Percentiles rank a stretch among this genome's conserved stretches.
Evolutionary conservation across 2,329 filamentous ascomycete genomes (phyloP).

Genomic region (Aspergillus sp.): DNA sequence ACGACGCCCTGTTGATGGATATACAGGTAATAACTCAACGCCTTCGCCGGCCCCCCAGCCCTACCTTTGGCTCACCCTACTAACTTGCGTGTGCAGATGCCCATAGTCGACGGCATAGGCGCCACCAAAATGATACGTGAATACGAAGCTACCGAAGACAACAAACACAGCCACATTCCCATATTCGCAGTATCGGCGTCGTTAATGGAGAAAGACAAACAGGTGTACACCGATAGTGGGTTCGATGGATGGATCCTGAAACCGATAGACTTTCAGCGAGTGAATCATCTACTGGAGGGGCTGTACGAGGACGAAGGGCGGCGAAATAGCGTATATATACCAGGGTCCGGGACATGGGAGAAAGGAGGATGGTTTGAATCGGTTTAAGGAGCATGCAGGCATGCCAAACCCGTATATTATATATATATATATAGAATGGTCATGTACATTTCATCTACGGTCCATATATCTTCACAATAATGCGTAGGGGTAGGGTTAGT

Average conservation of each 20-base stretch:
- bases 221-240: constrained; percentile 63
- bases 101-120: constrained; percentile 74
- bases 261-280: constrained; percentile 70
- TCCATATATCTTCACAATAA: no score
- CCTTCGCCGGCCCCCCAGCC: no score
- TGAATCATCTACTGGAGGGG: constrained; percentile 60
- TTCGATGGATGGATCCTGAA: constrained; percentile 94
- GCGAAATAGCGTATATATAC: constrained; percentile 49
- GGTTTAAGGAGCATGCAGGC: no score
- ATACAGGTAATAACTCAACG: constrained; percentile 54
- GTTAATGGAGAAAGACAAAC: constrained; percentile 39
- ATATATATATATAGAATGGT: no score
- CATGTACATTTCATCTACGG: no score
- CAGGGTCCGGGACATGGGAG: constrained; percentile 64
- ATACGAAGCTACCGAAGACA: constrained; percentile 47
- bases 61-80: background rate
- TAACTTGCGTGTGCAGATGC: constrained; percentile 63
- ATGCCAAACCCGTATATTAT: no score
- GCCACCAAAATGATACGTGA: constrained; percentile 78
- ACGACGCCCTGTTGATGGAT: constrained; percentile 82
- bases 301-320: constrained; percentile 56
- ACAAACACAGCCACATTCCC: constrained; percentile 51
- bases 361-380: constrained; percentile 70
- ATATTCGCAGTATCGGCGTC: constrained; percentile 72
- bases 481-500: constrained; percentile 18